Conservation (phyloP, 805 yeast genomes). For the Alloascoidea africana region DNA sequence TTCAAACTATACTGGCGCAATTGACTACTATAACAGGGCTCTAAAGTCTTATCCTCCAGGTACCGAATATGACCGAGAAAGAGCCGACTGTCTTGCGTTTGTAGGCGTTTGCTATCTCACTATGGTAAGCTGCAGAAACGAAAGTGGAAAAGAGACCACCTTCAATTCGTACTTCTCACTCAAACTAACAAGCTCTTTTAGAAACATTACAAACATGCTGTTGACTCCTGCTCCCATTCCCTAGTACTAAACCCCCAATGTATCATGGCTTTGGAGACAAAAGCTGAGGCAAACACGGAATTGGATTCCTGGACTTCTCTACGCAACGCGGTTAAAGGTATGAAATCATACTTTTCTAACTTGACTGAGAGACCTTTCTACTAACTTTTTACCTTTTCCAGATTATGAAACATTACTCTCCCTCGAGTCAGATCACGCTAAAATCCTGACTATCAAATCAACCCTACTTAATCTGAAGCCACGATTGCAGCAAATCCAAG, state of each 20-base stretch:
- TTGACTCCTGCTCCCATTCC: neutral
- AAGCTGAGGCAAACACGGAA: neutral
- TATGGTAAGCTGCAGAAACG: neutral
- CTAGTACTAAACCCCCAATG: neutral
- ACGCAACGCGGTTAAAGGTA: neutral
- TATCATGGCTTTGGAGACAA: neutral
- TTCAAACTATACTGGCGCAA: neutral
- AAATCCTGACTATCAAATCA: neutral
- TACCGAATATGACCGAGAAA: neutral
- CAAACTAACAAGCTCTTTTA: neutral
- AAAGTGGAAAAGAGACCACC: neutral
- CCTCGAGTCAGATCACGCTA: neutral
- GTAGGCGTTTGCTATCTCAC: neutral
- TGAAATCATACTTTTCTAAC: neutral
- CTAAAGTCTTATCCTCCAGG: neutral
- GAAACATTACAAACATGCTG: constrained; percentile 1
- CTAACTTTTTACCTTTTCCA: neutral
- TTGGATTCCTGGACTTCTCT: neutral
- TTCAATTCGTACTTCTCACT: neutral
- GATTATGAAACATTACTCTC: neutral
- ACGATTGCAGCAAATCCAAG: neutral
- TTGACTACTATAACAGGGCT: neutral
- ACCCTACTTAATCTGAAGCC: neutral
- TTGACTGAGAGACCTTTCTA: neutral
- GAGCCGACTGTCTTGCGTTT: neutral